These are phyloP conservation scores for Cryptococcus sp. DNA, from an alignment of 1,284 basidiomycete species.

Conservation along the genomic window DNA sequence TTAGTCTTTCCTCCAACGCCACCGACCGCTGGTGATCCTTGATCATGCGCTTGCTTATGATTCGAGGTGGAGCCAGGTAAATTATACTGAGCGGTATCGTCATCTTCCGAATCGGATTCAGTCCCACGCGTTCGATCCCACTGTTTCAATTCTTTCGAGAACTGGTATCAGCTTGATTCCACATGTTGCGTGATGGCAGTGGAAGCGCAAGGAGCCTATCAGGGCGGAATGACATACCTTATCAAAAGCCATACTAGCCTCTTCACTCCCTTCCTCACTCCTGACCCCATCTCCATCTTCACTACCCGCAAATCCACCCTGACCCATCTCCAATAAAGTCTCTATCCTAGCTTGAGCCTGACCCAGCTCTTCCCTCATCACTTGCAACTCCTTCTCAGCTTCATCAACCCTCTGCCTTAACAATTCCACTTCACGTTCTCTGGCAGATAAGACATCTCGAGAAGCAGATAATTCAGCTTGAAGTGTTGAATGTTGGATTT, in stretches of 20 bases:
- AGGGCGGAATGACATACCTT: slow-evolving; percentile 33
- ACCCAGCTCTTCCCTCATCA: slow-evolving; percentile 66
- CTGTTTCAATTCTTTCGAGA: slow-evolving; percentile 45
- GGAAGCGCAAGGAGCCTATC: no score
- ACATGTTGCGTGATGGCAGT: neutral
- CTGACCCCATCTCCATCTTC: slow-evolving; percentile 14
- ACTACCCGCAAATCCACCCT: slow-evolving; percentile 20
- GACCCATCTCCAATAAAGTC: slow-evolving; percentile 40
- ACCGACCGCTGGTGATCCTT: no score
- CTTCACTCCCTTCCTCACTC: slow-evolving; percentile 18
- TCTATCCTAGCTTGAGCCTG: slow-evolving; percentile 61
- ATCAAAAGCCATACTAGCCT: slow-evolving; percentile 42
- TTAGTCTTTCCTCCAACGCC: neutral
- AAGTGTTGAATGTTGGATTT: slow-evolving; percentile 65
- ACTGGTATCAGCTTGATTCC: slow-evolving; percentile 19
- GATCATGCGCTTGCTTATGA: neutral
- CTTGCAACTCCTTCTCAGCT: slow-evolving; percentile 39
- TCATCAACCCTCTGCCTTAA: slow-evolving; percentile 41
- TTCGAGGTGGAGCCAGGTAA: neutral
- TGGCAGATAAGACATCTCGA: slow-evolving; percentile 68
- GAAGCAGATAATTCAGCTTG: slow-evolving; percentile 71
- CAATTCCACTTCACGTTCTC: slow-evolving; percentile 68
- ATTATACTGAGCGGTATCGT: slow-evolving; percentile 6
- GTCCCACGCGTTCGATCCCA: slow-evolving; percentile 40
- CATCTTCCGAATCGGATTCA: slow-evolving; percentile 9